Evolutionary conservation across 306 rosid genomes (phyloP).

Genomic region (Pachyrhizus erosus): DNA sequence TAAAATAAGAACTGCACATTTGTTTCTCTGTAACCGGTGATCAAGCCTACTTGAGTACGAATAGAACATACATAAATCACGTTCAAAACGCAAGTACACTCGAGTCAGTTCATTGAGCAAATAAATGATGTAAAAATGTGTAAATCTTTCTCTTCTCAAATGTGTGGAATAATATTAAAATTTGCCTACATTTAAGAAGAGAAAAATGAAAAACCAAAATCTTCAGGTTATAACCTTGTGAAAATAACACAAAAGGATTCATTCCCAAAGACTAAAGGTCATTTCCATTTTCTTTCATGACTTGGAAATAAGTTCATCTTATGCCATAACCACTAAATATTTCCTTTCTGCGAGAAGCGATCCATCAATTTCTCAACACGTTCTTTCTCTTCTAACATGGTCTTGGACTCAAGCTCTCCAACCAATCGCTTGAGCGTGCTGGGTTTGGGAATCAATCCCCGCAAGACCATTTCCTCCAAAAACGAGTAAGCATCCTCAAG

Average conservation of each 20-base stretch:
- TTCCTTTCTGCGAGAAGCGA: neutral
- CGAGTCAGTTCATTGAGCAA: neutral
- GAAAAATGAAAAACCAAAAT: neutral
- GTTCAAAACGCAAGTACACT: neutral
- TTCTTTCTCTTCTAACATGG: slow-evolving; percentile 62
- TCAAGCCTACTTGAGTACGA: neutral
- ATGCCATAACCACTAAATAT: neutral
- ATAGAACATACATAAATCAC: neutral
- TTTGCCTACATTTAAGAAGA: neutral
- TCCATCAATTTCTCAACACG: slow-evolving; percentile 65
- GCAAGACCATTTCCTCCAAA: slow-evolving; percentile 71
- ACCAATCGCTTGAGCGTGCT: slow-evolving; percentile 52
- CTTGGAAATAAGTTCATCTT: neutral
- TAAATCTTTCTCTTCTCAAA: neutral
- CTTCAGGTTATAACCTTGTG: neutral
- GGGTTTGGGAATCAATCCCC: slow-evolving; percentile 51
- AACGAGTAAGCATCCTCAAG: slow-evolving; percentile 58
- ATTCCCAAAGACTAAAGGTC: neutral
- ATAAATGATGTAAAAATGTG: neutral
- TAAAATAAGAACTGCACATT: too few species aligned
- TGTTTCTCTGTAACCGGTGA: neutral
- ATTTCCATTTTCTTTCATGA: neutral
- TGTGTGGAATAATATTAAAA: neutral
- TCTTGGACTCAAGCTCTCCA: slow-evolving; percentile 60
- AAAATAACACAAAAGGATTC: neutral